Conservation (phyloP, 2,329 filamentous ascomycete species). For the Phoma herbarum region DNA sequence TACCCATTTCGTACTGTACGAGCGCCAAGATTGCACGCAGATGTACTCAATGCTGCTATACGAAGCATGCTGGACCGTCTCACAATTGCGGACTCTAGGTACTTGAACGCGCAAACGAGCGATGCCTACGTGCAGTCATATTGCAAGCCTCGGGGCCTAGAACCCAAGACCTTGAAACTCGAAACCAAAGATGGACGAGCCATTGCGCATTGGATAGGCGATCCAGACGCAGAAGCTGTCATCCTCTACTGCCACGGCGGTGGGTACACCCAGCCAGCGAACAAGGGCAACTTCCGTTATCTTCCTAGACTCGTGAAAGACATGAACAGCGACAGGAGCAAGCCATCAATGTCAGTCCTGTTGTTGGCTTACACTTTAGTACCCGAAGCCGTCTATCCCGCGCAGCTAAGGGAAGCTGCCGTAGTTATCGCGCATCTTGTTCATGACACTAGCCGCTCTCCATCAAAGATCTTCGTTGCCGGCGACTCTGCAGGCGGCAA, state of each 20-base stretch:
- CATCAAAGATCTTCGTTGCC: conserved; percentile 25
- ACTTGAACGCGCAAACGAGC: conserved; percentile 26
- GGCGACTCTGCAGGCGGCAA: conserved; percentile 26
- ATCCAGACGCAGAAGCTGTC: conserved; percentile 29
- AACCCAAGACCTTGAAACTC: conserved; percentile 23
- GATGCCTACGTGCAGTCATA: conserved; percentile 23
- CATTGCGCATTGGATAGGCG: conserved; percentile 38
- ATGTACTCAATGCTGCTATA: conserved; percentile 30
- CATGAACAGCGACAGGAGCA: conserved; percentile 15
- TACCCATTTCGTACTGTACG: conserved; percentile 29
- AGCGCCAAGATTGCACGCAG: conserved; percentile 23
- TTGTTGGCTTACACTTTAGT: conserved; percentile 33
- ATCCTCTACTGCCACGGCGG: conserved; percentile 38
- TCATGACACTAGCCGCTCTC: conserved; percentile 17
- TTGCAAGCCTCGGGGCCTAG: conserved; percentile 24
- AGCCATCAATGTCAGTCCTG: conserved; percentile 26
- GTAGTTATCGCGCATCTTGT: conserved; percentile 30
- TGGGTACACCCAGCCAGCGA: conserved; percentile 32
- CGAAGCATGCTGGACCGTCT: conserved; percentile 26
- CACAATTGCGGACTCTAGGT: conserved; percentile 34
- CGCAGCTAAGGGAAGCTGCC: conserved; percentile 33
- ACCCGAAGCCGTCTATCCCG: conserved; percentile 33
- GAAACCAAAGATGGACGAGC: conserved; percentile 14
- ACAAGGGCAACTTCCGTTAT: conserved; percentile 22
- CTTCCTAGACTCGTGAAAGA: conserved; percentile 22